Percentiles rank a stretch among this genome's conserved stretches.
phyloP scores from a whole-genome alignment of 345 rosid genomes.

The Odontarrhena argentea region DNA sequence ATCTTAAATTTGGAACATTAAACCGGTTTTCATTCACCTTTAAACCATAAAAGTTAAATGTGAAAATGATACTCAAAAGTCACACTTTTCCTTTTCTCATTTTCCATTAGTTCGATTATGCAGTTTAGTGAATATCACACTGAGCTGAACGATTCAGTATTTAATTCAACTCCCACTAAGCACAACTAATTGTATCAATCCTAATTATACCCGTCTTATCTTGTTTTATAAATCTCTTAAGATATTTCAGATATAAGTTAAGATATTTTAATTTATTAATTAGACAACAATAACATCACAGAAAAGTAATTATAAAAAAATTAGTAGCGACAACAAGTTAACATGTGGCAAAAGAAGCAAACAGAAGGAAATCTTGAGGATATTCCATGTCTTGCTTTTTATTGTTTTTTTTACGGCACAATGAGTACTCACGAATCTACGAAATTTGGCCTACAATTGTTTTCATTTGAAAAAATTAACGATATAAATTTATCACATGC shows the following conservation, averaged over 20 bases:
- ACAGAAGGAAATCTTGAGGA: constrained; percentile 40
- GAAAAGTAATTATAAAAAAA: constrained; percentile 14
- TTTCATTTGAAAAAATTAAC: not conserved
- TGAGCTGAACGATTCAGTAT: constrained; percentile 2
- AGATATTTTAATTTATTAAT: not conserved
- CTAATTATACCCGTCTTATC: constrained; percentile 27
- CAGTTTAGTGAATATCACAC: not conserved
- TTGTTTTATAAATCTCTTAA: constrained; percentile 18
- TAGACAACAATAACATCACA: constrained; percentile 1
- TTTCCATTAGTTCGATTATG: not conserved
- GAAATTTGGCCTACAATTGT: constrained; percentile 29
- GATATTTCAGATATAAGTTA: not conserved
- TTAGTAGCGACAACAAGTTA: constrained; percentile 33
- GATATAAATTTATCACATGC: not conserved
- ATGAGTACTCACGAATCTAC: constrained; percentile 42
- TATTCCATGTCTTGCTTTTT: constrained; percentile 41
- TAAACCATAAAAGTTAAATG: no score
- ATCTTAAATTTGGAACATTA: no score
- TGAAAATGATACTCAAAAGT: no score
- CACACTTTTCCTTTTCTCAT: no score
- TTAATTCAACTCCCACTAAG: constrained; percentile 6
- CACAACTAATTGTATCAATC: constrained; percentile 19
- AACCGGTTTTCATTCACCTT: no score
- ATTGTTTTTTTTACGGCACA: constrained; percentile 35
- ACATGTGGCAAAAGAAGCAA: constrained; percentile 46